Evolutionary conservation across 495 filamentous ascomycete species (phyloP), one percentile per base, ranked within the genome.

Genomic region (Usnea hakonensis): DNA sequence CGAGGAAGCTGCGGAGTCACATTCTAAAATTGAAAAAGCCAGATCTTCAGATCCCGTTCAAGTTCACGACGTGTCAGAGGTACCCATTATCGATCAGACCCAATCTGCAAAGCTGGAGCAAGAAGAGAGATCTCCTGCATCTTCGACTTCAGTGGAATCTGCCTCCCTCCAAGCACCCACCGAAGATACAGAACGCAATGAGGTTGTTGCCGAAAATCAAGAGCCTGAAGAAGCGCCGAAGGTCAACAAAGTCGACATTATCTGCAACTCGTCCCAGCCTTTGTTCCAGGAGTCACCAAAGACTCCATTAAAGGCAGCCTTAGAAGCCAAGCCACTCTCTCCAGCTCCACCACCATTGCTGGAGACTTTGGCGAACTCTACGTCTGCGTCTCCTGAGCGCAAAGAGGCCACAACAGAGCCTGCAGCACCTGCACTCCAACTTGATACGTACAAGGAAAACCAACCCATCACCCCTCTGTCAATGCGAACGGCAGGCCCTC

Each of bases 401-500:
- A 55, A 43, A 7, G 46, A 37, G n/a, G 26, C 37, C 19, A 13
- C n/a, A 55, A 19, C 8, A 11, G 32, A 30, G 32, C 37, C 55
- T 30, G 19, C 43, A 16, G 33, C 46, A 14, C 36, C 35, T 28
- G 2, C 36, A 11, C 3, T 7, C 21, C 48, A 21, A 44, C n/a
- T 6, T 37, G 19, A 37, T 41, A 11, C 52, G 2, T n/a, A n/a
- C 3, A 60, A 55, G 33, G 57, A 64, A 28, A 21, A 16, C 7
- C 65, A 64, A 32, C 61, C 54, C 8, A 40, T 62, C 53, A 62
- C 28, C 30, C 60, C 65, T 21, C 26, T 10, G 19, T 28, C 58
- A 26, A 64, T 67, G 62, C 58, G 65, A 28, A 67, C 65, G 1
- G 62, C 65, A 26, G 35, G 57, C 17, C 65, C 58, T 14, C 40